Evolutionary conservation across 164 flowering plant genomes (phyloP), one percentile per base, ranked within the genome.

Genomic region (Sextonia rubra): DNA sequence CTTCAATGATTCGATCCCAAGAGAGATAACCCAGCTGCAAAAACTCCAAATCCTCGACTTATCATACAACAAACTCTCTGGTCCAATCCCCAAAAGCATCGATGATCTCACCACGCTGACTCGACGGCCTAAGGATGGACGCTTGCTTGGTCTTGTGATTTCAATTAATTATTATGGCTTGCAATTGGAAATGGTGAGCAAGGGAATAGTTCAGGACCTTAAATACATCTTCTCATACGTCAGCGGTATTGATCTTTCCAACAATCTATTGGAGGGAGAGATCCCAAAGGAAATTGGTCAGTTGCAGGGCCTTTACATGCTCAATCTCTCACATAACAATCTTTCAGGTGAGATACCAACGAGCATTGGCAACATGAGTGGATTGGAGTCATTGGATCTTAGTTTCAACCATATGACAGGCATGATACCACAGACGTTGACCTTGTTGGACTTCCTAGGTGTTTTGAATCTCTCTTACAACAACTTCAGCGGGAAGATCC

Each of bases 401-500:
- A n/a, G n/a, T n/a, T n/a, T n/a, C n/a, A n/a, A n/a, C n/a, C n/a
- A n/a, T n/a, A n/a, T n/a, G n/a, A n/a, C n/a, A n/a, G n/a, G n/a
- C n/a, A n/a, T n/a, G n/a, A n/a, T n/a, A n/a, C n/a, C n/a, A n/a
- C n/a, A n/a, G 63, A 29, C 73, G 27, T 24, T 74, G 60, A 55
- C 80, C 47, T 62, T 26, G 14, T 66, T 78, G 20, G 70, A 75
- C 48, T 67, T 18, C 55, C 78, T 78, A 9, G 60, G 24, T 12
- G 12, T 0, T 18, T 47, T 78, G 29, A 69, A 71, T 69, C 49
- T 78, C 20, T 75, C 78, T 4, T 75, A 75, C 60, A 71, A 78
- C 63, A 71, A 75, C 47, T 75, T 78, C 49, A 78, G 73, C 37
- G 81, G 81, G 27, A 55, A 55, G 47, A 68, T 78, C 62, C 80